These are phyloP conservation scores for Magnolia changhungtana DNA, from an alignment of 164 flowering plant species.

Conservation along the genomic window DNA sequence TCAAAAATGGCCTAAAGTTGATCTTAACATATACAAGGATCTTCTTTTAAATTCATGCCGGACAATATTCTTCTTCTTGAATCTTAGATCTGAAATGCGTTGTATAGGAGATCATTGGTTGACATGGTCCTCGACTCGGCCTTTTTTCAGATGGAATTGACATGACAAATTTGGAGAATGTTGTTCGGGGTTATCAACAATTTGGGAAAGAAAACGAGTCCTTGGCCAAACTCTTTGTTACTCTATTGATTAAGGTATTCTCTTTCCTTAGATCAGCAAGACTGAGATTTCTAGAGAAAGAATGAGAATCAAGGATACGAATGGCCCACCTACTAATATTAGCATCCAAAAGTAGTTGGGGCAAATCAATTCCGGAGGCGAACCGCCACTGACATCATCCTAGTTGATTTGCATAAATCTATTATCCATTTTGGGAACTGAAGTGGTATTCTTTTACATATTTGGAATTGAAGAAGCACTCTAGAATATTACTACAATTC, in stretches of 20 bases:
- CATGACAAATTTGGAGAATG: slow-evolving; percentile 30
- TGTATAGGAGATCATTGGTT: neutral
- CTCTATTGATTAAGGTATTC: slow-evolving; percentile 50
- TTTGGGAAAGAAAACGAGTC: slow-evolving; percentile 54
- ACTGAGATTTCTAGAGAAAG: neutral
- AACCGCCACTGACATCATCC: neutral
- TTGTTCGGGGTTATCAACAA: slow-evolving; percentile 27
- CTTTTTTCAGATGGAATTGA: slow-evolving; percentile 52
- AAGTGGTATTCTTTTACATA: neutral
- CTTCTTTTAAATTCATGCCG: neutral
- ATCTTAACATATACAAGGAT: neutral
- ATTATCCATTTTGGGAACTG: neutral
- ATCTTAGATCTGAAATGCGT: neutral
- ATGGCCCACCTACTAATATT: neutral
- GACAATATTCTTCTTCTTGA: neutral
- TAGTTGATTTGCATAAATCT: neutral
- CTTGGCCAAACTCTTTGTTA: slow-evolving; percentile 53
- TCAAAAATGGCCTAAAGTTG: too few species aligned
- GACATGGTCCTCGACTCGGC: slow-evolving; percentile 8
- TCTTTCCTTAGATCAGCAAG: neutral
- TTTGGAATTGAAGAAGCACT: neutral
- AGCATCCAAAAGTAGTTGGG: neutral
- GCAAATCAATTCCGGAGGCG: neutral
- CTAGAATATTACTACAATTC: neutral
- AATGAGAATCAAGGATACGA: neutral